A percentile compares a stretch with the other conserved stretches of the same genome.
Conservation (phyloP, 1,284 basidiomycete genomes). For the Cutaneotrichosporon sp. region DNA sequence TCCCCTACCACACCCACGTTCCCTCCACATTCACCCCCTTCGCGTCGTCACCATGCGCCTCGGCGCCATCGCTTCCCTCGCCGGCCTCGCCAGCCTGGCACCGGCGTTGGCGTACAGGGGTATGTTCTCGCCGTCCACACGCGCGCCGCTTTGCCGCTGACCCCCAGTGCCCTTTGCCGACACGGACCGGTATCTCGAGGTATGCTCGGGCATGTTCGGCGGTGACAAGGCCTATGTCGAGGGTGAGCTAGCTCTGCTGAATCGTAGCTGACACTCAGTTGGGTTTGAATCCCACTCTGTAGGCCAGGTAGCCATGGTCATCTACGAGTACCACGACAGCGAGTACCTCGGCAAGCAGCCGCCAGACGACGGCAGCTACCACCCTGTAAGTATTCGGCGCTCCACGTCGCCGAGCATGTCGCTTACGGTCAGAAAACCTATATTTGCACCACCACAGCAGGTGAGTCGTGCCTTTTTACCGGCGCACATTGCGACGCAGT, state of each 20-base stretch:
- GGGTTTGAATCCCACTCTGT: conserved; percentile 69
- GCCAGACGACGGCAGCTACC: conserved; percentile 12
- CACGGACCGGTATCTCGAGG: conserved; percentile 66
- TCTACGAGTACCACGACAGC: conserved; percentile 92
- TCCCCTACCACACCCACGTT: not conserved
- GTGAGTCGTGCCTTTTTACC: conserved; percentile 13
- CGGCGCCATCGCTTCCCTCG: conserved; percentile 6
- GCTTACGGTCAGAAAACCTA: conserved; percentile 68
- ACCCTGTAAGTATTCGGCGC: not conserved
- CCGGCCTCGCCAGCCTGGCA: not conserved
- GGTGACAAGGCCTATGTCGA: conserved; percentile 74
- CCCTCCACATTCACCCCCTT: not conserved
- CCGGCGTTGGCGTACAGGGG: conserved; percentile 12
- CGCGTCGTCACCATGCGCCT: conserved; percentile 4
- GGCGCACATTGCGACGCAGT: not conserved
- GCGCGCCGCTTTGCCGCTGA: not conserved
- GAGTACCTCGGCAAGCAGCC: conserved; percentile 65
- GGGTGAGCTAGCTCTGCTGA: conserved; percentile 52
- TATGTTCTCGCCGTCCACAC: not conserved
- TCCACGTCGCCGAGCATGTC: not conserved
- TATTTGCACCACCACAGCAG: conserved; percentile 58
- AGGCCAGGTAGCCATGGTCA: conserved; percentile 87
- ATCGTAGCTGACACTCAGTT: conserved; percentile 53
- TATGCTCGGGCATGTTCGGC: conserved; percentile 93
- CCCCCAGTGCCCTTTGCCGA: conserved; percentile 44